Conservation (phyloP, 23 red algal genomes). For the Chondrus crispus region DNA sequence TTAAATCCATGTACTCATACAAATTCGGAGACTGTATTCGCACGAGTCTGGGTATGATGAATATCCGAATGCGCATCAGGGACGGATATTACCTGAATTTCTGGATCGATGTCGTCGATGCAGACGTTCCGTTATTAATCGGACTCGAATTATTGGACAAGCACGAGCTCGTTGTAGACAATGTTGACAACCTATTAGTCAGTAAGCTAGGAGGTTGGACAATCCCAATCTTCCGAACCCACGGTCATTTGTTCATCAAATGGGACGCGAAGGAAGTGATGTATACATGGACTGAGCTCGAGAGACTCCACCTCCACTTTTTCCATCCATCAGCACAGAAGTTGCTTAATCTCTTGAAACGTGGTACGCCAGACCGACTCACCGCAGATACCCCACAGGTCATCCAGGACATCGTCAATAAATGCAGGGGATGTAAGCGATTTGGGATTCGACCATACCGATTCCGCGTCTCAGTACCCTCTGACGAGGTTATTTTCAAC, state of each 20-base stretch:
- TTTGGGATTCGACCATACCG: background rate
- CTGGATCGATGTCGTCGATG: background rate
- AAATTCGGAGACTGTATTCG: background rate
- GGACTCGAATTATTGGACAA: background rate
- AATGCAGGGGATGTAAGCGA: background rate
- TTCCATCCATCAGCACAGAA: background rate
- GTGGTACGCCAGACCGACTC: background rate
- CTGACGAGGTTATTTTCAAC: background rate
- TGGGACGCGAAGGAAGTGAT: background rate
- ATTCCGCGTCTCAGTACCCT: background rate
- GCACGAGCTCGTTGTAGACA: background rate
- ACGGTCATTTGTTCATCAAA: background rate
- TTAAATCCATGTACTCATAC: background rate
- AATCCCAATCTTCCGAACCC: background rate
- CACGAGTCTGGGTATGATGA: background rate
- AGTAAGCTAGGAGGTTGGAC: background rate
- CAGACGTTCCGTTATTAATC: background rate
- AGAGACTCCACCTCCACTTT: background rate
- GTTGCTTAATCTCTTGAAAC: background rate
- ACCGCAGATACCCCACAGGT: background rate
- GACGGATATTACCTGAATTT: background rate
- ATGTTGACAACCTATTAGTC: background rate
- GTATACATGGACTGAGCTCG: background rate
- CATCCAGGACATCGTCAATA: background rate
- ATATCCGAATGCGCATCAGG: background rate